phyloP scores from a whole-genome alignment of 2,329 filamentous ascomycete species.

The Scedosporium aurantiacum region DNA sequence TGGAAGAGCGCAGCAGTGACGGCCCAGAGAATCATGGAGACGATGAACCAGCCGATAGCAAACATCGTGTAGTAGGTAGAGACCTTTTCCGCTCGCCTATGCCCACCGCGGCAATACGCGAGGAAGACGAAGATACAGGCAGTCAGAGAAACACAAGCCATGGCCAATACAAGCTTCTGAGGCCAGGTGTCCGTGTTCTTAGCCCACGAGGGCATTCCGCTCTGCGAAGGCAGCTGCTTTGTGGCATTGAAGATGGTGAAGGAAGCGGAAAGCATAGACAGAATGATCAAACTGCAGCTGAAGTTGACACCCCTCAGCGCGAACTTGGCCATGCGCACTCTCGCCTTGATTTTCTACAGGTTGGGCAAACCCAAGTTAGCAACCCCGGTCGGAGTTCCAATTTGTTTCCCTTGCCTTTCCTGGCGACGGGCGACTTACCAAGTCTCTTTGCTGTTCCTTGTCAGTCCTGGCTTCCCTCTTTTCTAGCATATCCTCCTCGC shows the following conservation, averaged over 20 bases:
- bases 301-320: constrained; percentile 94
- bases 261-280: constrained; percentile 79
- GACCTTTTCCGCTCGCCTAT: constrained; percentile 81
- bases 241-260: constrained; percentile 91
- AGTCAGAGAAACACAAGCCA: constrained; percentile 69
- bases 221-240: constrained; percentile 60
- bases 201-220: constrained; percentile 78
- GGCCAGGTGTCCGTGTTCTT: constrained; percentile 73
- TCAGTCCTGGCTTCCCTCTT: constrained; percentile 74
- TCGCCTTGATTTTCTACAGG: constrained; percentile 74
- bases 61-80: constrained; percentile 94
- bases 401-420: too few relatives aligned
- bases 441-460: constrained; percentile 73
- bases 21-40: constrained; percentile 87
- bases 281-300: constrained; percentile 88
- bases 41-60: constrained; percentile 84
- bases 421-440: constrained; percentile 49
- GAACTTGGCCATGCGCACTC: constrained; percentile 87
- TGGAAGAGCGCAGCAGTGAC: constrained; percentile 78
- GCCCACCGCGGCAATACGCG: constrained; percentile 81
- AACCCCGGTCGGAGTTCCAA: too few relatives aligned
- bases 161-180: constrained; percentile 69
- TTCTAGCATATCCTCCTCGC: constrained; percentile 77
- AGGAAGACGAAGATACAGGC: constrained; percentile 72
- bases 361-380: not conserved